A percentile compares a stretch with the other conserved stretches of the same genome.
Conservation (phyloP, 2,329 filamentous ascomycete genomes). For the Xylaria arbuscula region DNA sequence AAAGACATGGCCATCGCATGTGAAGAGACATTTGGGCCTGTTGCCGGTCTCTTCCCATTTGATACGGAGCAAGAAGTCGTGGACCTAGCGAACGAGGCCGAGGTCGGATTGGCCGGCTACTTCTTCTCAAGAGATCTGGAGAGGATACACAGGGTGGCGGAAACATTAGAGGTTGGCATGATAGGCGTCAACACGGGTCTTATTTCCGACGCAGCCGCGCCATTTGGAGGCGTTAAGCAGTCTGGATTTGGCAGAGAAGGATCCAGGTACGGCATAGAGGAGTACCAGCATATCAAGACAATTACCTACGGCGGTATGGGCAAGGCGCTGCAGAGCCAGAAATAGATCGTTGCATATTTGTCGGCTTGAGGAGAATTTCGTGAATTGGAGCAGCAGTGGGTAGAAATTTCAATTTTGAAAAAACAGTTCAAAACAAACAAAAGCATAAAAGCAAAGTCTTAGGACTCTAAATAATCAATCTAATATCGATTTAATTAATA, state of each 20-base stretch:
- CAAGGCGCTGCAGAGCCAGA: constrained; percentile 62
- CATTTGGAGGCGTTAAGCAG: constrained; percentile 85
- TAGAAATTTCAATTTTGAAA: too few species aligned
- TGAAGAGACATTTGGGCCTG: constrained; percentile 96
- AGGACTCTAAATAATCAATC: too few species aligned
- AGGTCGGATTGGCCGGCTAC: constrained; percentile 93
- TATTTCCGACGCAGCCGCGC: constrained; percentile 67
- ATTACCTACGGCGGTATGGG: constrained; percentile 65
- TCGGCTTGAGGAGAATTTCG: too few species aligned
- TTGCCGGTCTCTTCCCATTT: constrained; percentile 90
- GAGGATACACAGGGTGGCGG: constrained; percentile 70
- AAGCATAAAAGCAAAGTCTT: too few species aligned
- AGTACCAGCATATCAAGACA: constrained; percentile 81
- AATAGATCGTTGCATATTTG: too few species aligned
- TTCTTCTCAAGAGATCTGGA: constrained; percentile 80
- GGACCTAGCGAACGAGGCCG: constrained; percentile 79
- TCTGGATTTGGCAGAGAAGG: constrained; percentile 85
- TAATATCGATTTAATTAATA: too few species aligned
- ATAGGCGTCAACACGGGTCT: constrained; percentile 84
- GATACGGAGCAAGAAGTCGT: constrained; percentile 90
- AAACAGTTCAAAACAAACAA: too few species aligned
- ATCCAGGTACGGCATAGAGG: constrained; percentile 78
- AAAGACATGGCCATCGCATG: constrained; percentile 83
- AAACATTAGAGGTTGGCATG: constrained; percentile 85
- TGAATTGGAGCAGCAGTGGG: too few species aligned